Evolutionary conservation across 805 yeast genomes (phyloP).

Genomic region (Lipomyces starkeyi): DNA sequence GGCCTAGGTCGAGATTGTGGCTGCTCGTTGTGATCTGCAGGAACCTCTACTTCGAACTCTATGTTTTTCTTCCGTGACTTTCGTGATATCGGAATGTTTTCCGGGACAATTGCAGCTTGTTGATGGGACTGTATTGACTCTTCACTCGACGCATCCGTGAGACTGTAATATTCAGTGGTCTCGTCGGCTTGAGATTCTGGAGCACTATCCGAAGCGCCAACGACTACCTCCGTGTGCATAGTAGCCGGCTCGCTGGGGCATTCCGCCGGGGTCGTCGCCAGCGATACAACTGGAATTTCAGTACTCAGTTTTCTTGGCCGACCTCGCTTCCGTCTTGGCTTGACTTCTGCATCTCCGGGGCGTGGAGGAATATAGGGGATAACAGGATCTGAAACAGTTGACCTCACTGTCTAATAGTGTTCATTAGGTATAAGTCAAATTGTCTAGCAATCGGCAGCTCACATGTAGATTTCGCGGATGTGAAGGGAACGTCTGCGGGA

Average conservation of each 20-base stretch:
- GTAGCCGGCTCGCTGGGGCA: not conserved
- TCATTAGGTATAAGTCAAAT: not conserved
- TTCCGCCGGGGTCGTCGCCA: not conserved
- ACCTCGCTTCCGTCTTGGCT: conserved; percentile 4
- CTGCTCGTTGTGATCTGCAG: not conserved
- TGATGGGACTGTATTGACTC: not conserved
- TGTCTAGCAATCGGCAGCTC: not conserved
- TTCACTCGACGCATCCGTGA: not conserved
- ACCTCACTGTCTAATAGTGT: conserved; percentile 8
- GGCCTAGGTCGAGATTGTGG: conserved; percentile 1
- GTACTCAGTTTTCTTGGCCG: not conserved
- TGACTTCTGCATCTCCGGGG: not conserved
- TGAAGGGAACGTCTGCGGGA: not conserved
- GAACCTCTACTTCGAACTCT: conserved; percentile 1
- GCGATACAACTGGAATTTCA: not conserved
- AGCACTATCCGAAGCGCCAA: not conserved
- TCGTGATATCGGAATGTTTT: not conserved
- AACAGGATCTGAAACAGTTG: not conserved
- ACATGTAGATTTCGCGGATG: not conserved
- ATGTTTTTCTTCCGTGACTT: not conserved
- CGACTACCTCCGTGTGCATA: not conserved
- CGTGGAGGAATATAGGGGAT: not conserved
- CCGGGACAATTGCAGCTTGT: not conserved
- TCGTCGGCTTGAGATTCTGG: not conserved
- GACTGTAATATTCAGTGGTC: not conserved